phyloP scores from a whole-genome alignment of 225 moss, liverwort and hornwort species.

The Physcomitrium patens region DNA sequence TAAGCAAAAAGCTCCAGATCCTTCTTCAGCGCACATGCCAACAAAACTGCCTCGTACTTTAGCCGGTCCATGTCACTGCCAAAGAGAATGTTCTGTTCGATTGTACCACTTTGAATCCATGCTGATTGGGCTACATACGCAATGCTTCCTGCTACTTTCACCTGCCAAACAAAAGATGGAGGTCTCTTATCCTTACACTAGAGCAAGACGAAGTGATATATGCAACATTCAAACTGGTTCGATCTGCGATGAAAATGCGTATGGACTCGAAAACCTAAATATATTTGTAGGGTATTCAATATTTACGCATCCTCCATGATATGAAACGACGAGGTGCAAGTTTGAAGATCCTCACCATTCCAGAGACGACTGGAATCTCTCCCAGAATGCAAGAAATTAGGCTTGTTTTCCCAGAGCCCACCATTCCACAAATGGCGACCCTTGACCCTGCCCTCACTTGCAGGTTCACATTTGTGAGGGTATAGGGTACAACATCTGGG shows the following conservation, averaged over 20 bases:
- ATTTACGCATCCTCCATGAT: too few relatives aligned
- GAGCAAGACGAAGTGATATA: neutral
- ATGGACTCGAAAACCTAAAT: too few relatives aligned
- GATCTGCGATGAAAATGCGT: neutral
- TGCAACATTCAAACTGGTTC: neutral
- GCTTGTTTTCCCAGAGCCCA: constrained; percentile 75
- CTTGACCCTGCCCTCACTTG: constrained; percentile 39
- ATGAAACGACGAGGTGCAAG: neutral
- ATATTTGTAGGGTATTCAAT: too few relatives aligned
- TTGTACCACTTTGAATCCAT: constrained; percentile 75
- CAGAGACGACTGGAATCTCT: constrained; percentile 58
- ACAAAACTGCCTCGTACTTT: constrained; percentile 50
- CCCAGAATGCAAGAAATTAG: constrained; percentile 62
- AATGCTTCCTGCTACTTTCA: constrained; percentile 52
- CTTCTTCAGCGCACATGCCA: constrained; percentile 54
- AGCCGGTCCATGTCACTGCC: constrained; percentile 53
- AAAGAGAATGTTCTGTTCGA: constrained; percentile 70
- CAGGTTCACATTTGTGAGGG: constrained; percentile 49
- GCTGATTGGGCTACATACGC: constrained; percentile 66
- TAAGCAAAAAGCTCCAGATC: constrained; percentile 65
- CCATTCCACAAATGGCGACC: constrained; percentile 64
- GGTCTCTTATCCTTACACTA: neutral
- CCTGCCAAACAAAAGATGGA: constrained; percentile 31
- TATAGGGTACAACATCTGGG: constrained; percentile 25
- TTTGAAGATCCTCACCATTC: constrained; percentile 44